Conservation (phyloP, 352 stramenopile species). For the Phytophthora chlamydospora region DNA sequence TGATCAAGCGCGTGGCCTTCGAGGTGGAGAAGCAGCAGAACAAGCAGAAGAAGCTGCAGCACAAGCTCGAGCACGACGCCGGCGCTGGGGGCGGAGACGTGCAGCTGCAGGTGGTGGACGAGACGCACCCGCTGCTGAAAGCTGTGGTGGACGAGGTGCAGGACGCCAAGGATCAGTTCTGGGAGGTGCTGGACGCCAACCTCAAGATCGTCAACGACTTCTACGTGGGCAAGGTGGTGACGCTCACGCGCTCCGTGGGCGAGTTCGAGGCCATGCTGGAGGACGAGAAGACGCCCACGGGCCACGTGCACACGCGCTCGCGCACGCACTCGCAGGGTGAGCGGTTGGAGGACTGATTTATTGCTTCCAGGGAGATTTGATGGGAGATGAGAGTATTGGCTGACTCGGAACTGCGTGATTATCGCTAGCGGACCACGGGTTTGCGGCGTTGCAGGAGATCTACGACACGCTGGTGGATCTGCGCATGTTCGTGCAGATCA, state of each 20-base stretch:
- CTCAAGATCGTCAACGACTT: constrained; percentile 89
- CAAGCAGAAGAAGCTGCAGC: constrained; percentile 74
- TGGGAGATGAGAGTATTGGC: constrained; percentile 1
- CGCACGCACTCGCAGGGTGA: constrained; percentile 69
- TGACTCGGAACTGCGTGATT: constrained; percentile 16
- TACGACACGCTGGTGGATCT: constrained; percentile 91
- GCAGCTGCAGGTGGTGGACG: constrained; percentile 57
- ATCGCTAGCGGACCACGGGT: constrained; percentile 63
- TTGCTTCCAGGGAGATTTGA: not conserved
- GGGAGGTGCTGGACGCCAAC: constrained; percentile 79
- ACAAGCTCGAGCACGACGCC: constrained; percentile 43
- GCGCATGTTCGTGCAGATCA: constrained; percentile 92
- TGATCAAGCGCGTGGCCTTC: constrained; percentile 92
- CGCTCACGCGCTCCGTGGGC: constrained; percentile 66
- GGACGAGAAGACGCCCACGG: constrained; percentile 73
- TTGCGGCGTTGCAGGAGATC: constrained; percentile 86
- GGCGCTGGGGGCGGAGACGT: constrained; percentile 7
- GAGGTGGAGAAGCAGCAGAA: constrained; percentile 83
- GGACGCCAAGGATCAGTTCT: constrained; percentile 85
- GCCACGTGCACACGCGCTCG: constrained; percentile 75
- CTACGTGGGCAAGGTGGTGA: constrained; percentile 73
- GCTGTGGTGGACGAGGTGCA: constrained; percentile 63
- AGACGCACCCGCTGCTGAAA: constrained; percentile 67
- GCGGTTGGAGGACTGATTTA: not conserved
- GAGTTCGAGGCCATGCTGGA: constrained; percentile 76